Conservation (phyloP, 2,329 filamentous ascomycete species). For the Tolypocladium album region DNA sequence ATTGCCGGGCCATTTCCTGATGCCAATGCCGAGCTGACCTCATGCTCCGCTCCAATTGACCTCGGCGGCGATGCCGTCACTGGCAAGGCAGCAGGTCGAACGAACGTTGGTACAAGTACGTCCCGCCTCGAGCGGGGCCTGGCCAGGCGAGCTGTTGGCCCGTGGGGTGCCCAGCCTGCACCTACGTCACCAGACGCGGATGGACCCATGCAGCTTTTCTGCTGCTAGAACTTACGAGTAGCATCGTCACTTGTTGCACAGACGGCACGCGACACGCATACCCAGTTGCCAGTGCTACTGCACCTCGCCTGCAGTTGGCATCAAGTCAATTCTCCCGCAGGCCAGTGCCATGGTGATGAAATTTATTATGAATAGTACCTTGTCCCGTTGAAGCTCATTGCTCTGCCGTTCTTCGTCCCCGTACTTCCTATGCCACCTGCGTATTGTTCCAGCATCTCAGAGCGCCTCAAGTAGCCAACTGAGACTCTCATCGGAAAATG, state of each 20-base stretch:
- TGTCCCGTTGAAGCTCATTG: not conserved
- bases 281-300: too few species aligned
- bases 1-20: not conserved
- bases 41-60: not conserved
- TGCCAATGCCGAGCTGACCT: not conserved
- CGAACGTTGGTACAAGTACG: not conserved
- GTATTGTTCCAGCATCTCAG: not conserved
- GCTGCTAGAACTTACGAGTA: too few species aligned
- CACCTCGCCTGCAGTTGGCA: not conserved
- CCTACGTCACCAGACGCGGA: not conserved
- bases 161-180: not conserved
- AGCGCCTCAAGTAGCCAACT: not conserved
- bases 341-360: not conserved
- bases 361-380: not conserved
- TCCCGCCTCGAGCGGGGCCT: not conserved
- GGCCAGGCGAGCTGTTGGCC: not conserved
- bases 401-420: not conserved
- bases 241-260: too few species aligned
- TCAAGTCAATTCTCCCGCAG: not conserved
- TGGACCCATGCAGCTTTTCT: not conserved
- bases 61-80: not conserved
- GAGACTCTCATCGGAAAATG: constrained; percentile 1
- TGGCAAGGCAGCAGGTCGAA: not conserved
- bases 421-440: not conserved
- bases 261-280: too few species aligned